These are phyloP conservation scores for Phialophora verrucosa DNA, from an alignment of 2,329 filamentous ascomycete species.

Conservation along the genomic window DNA sequence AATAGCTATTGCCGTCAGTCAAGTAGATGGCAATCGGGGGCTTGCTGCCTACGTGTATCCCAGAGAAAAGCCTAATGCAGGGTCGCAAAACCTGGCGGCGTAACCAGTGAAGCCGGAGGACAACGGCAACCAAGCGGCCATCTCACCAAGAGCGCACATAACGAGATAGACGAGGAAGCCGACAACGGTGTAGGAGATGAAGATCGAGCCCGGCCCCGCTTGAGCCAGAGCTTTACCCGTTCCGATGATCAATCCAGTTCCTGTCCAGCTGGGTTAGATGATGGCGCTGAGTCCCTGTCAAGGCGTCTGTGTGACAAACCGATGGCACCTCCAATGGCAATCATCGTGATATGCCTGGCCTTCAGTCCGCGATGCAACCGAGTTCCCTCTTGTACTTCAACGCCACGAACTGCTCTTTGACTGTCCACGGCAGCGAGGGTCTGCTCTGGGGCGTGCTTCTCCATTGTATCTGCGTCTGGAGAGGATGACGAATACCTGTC, in stretches of 20 bases:
- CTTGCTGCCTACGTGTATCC: constrained; percentile 66
- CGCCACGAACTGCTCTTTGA: constrained; percentile 8
- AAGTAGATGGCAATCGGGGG: constrained; percentile 1
- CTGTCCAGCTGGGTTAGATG: constrained; percentile 3
- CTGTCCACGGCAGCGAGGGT: constrained; percentile 16
- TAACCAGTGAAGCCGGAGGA: constrained; percentile 82
- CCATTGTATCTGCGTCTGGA: constrained; percentile 16
- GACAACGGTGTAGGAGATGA: constrained; percentile 53
- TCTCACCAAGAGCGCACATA: constrained; percentile 81
- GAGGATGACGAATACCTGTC: constrained; percentile 20
- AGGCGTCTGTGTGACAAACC: constrained; percentile 36
- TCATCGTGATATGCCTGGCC: constrained; percentile 51
- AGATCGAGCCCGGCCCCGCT: constrained; percentile 50
- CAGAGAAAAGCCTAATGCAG: constrained; percentile 78
- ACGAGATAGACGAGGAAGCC: constrained; percentile 74
- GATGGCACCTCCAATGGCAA: constrained; percentile 52
- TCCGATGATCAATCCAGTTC: constrained; percentile 61
- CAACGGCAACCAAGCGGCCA: constrained; percentile 81
- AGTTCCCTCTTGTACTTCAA: constrained; percentile 20
- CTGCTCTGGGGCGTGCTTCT: constrained; percentile 16
- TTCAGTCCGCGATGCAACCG: constrained; percentile 50
- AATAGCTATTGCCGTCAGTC: constrained; percentile 49
- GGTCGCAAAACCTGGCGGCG: constrained; percentile 77
- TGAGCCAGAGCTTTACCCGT: constrained; percentile 70
- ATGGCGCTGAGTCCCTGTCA: background rate